Percentiles rank a stretch among this genome's conserved stretches.
phyloP scores from a whole-genome alignment of 495 filamentous ascomycete species.

The Hypoxylon fragiforme region DNA sequence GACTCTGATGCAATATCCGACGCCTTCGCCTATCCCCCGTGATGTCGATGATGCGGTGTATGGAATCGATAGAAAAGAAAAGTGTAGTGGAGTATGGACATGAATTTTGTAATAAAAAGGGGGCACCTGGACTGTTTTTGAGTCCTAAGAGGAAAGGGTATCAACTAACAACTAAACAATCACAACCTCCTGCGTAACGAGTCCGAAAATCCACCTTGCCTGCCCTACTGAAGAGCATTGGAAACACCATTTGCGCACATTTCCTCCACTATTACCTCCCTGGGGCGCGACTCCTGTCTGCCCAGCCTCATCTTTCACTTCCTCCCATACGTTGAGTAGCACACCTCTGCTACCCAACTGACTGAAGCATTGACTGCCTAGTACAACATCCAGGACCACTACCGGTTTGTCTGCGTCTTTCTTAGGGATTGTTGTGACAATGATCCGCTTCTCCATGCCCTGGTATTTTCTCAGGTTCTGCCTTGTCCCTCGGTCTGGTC shows the following conservation, averaged over 20 bases:
- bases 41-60: slow-evolving; percentile 5
- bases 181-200: slow-evolving; percentile 50
- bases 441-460: slow-evolving; percentile 78
- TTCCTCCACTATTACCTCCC: slow-evolving; percentile 72
- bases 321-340: slow-evolving; percentile 84
- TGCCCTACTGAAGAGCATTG: slow-evolving; percentile 57
- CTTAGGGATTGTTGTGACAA: slow-evolving; percentile 60
- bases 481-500: slow-evolving; percentile 60
- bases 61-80: slow-evolving; percentile 7
- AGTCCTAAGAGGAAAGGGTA: slow-evolving; percentile 21
- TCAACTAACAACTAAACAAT: slow-evolving; percentile 42
- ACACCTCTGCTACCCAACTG: slow-evolving; percentile 81
- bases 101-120: not conserved
- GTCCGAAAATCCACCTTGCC: slow-evolving; percentile 50
- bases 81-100: slow-evolving; percentile 2
- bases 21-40: slow-evolving; percentile 23
- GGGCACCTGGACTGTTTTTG: not conserved
- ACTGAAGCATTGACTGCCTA: slow-evolving; percentile 83
- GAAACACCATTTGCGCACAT: slow-evolving; percentile 79
- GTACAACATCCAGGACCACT: slow-evolving; percentile 77
- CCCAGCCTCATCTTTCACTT: slow-evolving; percentile 70
- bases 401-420: slow-evolving; percentile 67
- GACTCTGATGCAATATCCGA: slow-evolving; percentile 31
- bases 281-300: slow-evolving; percentile 66
- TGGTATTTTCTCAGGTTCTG: slow-evolving; percentile 55